Evolutionary conservation across 225 moss, liverwort and hornwort genomes (phyloP).

Genomic region (Physcomitrellopsis africana): DNA sequence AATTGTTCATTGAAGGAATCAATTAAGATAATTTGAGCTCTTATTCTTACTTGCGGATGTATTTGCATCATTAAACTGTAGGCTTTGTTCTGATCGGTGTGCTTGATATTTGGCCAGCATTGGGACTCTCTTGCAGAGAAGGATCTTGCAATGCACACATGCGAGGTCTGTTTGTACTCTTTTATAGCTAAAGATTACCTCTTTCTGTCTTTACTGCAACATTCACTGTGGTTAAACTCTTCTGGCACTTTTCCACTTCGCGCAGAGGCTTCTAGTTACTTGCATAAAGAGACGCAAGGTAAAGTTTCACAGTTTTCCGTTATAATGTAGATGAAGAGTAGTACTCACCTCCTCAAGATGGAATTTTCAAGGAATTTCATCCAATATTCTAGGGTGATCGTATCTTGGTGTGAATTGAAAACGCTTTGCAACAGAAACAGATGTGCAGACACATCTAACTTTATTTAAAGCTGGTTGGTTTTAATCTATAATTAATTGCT

Average conservation of each 20-base stretch:
- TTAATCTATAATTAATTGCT: too few species aligned
- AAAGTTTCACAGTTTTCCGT: neutral
- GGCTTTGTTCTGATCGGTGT: neutral
- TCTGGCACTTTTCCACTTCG: neutral
- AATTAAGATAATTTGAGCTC: neutral
- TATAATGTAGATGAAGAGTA: neutral
- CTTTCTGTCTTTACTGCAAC: neutral
- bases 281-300: too few species aligned
- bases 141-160: slow-evolving; percentile 47
- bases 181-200: neutral
- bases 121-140: slow-evolving; percentile 39
- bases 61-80: neutral
- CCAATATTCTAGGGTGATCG: too few species aligned
- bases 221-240: neutral
- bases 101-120: slow-evolving; percentile 26
- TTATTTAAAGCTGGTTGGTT: too few species aligned
- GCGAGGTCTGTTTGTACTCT: slow-evolving; percentile 40
- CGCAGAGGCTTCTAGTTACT: neutral
- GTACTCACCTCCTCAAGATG: neutral
- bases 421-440: neutral
- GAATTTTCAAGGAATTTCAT: neutral
- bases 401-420: neutral
- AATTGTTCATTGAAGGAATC: neutral
- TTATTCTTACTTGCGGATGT: neutral
- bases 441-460: too few species aligned